Evolutionary conservation across 78 protist species (phyloP).

Genomic region (Dictyostelium firmibasis): DNA sequence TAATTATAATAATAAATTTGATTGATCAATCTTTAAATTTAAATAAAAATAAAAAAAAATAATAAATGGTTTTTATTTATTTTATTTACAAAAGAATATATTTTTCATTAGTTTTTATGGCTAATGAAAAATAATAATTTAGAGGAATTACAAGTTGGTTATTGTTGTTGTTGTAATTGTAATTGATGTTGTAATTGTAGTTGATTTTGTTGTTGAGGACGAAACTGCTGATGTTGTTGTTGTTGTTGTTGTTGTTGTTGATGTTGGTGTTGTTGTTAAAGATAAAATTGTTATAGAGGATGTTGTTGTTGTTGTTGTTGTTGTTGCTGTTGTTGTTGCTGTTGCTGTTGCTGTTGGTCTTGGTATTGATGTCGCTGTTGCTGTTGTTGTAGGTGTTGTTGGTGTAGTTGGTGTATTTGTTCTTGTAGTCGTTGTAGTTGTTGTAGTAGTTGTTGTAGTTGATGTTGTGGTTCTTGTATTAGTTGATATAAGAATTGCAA

Average conservation of each 20-base stretch:
- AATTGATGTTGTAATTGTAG: neutral
- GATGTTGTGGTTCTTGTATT: neutral
- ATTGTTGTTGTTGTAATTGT: neutral
- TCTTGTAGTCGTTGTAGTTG: too few relatives aligned
- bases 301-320: neutral
- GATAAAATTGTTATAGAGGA: too few relatives aligned
- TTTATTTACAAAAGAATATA: too few relatives aligned
- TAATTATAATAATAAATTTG: too few relatives aligned
- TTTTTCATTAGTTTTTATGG: too few relatives aligned
- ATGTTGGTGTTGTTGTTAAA: neutral
- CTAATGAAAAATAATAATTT: too few relatives aligned
- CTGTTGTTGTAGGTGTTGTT: neutral
- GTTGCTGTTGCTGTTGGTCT: neutral
- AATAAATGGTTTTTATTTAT: too few relatives aligned
- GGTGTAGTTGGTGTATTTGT: too few relatives aligned
- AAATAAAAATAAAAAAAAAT: too few relatives aligned
- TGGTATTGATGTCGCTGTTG: neutral
- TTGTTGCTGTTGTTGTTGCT: neutral
- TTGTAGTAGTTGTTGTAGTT: neutral
- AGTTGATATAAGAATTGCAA: neutral
- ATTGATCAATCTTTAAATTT: too few relatives aligned
- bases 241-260: neutral
- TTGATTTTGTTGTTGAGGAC: neutral
- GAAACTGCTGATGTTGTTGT: neutral
- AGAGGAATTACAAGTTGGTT: too few relatives aligned